Base-by-base conservation (phyloP, 2,329 filamentous ascomycete genomes). In the Fusarium palustre region DNA sequence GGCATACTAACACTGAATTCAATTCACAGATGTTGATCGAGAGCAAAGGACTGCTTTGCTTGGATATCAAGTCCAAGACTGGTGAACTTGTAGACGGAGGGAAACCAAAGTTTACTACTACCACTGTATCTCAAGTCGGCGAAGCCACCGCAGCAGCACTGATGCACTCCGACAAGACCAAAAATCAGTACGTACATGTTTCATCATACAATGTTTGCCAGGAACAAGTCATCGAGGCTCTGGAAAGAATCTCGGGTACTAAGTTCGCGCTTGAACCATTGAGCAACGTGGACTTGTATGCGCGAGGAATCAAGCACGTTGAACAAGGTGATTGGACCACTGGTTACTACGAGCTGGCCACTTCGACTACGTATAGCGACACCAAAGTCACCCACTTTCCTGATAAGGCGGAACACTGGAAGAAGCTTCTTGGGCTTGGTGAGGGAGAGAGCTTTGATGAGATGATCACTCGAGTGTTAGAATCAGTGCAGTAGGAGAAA, bases 301-400 rank as follows among this genome's bases (percentile, higher is more conserved):
- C 43, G 8, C 50, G 61, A 4, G 61, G 38, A 0, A 46, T 24
- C 1, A 50, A 36, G 15, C 13, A 59, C 2, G 34, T 64, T 0
- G 61, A 64, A 4, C n/a, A 59, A 9, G 59, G 59, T 2, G 13
- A 50, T 1, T 64, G 61, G 59, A 15, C 7, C 3, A 64, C 43
- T 22, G 61, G 61, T 0, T 64, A 64, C 11, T 64, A 64, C 11
- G 61, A 64, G 20, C 9, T 64, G 2, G 61, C 61, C 11, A 31
- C 61, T 15, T 46, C 61, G 2, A 64, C 61, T 0, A 16, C 31
- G 5, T 64, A 64, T 15, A 64, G 59, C 2, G 43, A 50, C 25
- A 10, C 38, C 1, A 4, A 31, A 1, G 59, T 64, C 15, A 64
- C 61, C 1, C 50, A 64, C 9, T 64, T 64, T n/a, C 61, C 61